phyloP scores from a whole-genome alignment of 495 filamentous ascomycete genomes.

The Penicillium coprophilum region DNA sequence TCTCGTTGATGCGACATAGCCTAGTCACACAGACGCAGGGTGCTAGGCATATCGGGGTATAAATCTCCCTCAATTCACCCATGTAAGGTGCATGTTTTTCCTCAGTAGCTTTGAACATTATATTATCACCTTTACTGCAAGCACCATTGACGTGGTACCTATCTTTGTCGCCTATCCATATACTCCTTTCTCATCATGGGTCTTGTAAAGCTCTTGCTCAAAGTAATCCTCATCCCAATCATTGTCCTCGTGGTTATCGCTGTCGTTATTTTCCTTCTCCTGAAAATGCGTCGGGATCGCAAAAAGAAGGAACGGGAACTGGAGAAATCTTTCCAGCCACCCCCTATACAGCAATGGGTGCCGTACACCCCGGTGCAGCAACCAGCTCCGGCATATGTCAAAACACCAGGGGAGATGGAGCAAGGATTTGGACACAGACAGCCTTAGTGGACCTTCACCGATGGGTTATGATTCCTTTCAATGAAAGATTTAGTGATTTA shows the following conservation, averaged over 20 bases:
- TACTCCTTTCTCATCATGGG: constrained; percentile 6
- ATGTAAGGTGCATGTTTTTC: not conserved
- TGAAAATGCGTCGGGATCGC: constrained; percentile 14
- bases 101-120: not conserved
- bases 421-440: not conserved
- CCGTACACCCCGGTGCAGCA: constrained; percentile 9
- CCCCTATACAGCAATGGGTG: constrained; percentile 16
- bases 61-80: not conserved
- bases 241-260: constrained; percentile 9
- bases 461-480: not conserved
- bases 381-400: constrained; percentile 6
- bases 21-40: constrained; percentile 2
- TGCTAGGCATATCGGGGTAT: not conserved
- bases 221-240: constrained; percentile 16
- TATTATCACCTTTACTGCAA: not conserved
- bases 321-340: constrained; percentile 8
- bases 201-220: constrained; percentile 12
- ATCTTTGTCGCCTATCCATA: not conserved
- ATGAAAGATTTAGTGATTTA: not conserved
- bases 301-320: constrained; percentile 11
- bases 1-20: not conserved
- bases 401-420: constrained; percentile 6
- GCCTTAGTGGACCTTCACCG: not conserved
- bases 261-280: not conserved
- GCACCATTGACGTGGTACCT: not conserved